Evolutionary conservation across 2,329 filamentous ascomycete genomes (phyloP).

Genomic region (Dothiorella sarmentorum): DNA sequence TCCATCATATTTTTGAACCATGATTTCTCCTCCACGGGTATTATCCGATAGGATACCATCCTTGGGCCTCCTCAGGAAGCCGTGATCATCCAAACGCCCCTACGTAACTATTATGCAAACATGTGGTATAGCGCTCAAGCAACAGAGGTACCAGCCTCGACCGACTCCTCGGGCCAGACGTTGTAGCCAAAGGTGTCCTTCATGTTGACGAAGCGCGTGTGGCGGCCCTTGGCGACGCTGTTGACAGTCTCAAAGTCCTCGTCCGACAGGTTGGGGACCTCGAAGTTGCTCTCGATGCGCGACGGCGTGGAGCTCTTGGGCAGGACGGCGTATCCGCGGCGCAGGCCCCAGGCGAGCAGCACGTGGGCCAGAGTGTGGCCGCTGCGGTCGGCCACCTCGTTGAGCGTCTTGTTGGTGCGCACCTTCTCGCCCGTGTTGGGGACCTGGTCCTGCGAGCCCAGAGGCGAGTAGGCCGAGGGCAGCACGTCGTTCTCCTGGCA

Average conservation of each 20-base stretch:
- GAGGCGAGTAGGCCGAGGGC: slow-evolving; percentile 63
- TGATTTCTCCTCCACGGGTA: slow-evolving; percentile 3
- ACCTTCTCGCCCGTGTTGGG: slow-evolving; percentile 66
- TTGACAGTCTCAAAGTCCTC: slow-evolving; percentile 59
- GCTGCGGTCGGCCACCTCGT: slow-evolving; percentile 67
- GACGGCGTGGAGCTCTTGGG: slow-evolving; percentile 42
- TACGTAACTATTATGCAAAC: background rate
- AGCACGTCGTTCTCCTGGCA: slow-evolving; percentile 58
- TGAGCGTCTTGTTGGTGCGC: slow-evolving; percentile 64
- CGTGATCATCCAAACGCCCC: background rate
- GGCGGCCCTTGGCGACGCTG: slow-evolving; percentile 61
- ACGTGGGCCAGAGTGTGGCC: slow-evolving; percentile 74
- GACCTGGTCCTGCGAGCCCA: slow-evolving; percentile 67
- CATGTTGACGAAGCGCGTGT: slow-evolving; percentile 75
- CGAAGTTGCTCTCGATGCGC: slow-evolving; percentile 58
- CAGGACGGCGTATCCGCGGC: slow-evolving; percentile 57
- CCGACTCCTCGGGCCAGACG: slow-evolving; percentile 48
- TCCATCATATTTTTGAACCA: background rate
- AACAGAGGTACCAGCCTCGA: slow-evolving; percentile 17
- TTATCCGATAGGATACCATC: slow-evolving; percentile 4
- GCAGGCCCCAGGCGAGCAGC: slow-evolving; percentile 77
- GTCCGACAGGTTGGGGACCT: slow-evolving; percentile 55
- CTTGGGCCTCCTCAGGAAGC: background rate
- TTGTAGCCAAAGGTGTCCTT: slow-evolving; percentile 76
- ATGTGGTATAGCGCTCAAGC: slow-evolving; percentile 5